These are phyloP conservation scores for Berkeleyomyces basicola DNA, from an alignment of 2,329 filamentous ascomycete species.

Conservation along the genomic window DNA sequence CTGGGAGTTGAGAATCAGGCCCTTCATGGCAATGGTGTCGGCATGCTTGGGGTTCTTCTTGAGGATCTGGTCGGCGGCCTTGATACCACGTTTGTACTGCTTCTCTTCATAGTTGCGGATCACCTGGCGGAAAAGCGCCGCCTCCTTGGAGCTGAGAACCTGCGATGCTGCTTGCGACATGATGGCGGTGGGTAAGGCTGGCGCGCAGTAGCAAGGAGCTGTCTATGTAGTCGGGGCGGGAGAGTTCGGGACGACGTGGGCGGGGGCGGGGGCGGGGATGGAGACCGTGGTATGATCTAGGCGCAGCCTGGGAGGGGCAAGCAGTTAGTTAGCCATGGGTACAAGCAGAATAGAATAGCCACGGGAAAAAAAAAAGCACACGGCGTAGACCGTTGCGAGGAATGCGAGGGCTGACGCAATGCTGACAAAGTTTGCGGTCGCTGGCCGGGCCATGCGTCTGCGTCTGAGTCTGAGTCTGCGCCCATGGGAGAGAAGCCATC, in stretches of 20 bases:
- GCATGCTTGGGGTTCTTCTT: conserved; percentile 91
- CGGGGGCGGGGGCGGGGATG: neutral
- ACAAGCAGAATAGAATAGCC: neutral
- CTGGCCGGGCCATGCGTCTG: neutral
- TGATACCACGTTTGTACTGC: conserved; percentile 89
- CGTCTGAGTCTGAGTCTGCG: neutral
- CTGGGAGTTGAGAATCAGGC: conserved; percentile 83
- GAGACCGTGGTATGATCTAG: neutral
- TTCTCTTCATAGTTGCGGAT: conserved; percentile 96
- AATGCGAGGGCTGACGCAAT: neutral
- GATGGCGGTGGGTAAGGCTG: conserved; percentile 15
- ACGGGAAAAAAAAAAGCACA: neutral
- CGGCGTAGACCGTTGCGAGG: neutral
- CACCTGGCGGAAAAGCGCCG: conserved; percentile 81
- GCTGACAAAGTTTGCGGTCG: neutral
- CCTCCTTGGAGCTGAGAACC: conserved; percentile 64
- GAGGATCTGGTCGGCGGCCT: conserved; percentile 90
- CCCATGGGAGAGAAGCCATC: neutral
- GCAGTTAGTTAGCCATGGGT: neutral
- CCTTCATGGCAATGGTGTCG: conserved; percentile 98
- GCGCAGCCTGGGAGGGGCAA: neutral
- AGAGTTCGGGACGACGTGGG: neutral
- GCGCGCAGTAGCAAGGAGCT: neutral
- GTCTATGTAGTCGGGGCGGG: neutral
- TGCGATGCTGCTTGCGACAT: conserved; percentile 45